phyloP scores from a whole-genome alignment of 495 filamentous ascomycete genomes.

The Neurospora sp. region DNA sequence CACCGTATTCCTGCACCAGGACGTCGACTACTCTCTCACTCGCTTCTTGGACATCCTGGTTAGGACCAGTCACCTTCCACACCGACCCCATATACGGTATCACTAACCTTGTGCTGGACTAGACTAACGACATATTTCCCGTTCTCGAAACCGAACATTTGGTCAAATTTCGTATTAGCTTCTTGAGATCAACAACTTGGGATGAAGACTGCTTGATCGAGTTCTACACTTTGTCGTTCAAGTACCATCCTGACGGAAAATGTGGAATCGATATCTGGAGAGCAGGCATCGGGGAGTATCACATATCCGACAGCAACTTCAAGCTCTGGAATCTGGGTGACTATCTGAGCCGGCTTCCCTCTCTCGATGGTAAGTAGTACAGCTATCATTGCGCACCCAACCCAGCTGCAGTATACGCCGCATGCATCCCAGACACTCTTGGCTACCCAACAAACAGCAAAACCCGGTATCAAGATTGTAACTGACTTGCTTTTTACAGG shows the following conservation, averaged over 20 bases:
- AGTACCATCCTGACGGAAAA: conserved; percentile 5
- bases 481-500: neutral
- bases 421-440: neutral
- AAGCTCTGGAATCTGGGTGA: conserved; percentile 16
- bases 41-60: conserved; percentile 15
- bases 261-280: conserved; percentile 16
- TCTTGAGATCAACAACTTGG: conserved; percentile 1
- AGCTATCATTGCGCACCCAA: neutral
- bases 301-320: neutral
- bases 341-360: conserved; percentile 12
- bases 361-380: conserved; percentile 6
- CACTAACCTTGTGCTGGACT: neutral
- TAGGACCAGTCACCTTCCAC: neutral
- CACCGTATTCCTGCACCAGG: conserved; percentile 10
- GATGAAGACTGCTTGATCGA: conserved; percentile 6
- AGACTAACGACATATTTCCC: conserved; percentile 15
- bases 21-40: conserved; percentile 1
- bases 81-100: neutral
- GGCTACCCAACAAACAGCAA: neutral
- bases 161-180: conserved; percentile 13
- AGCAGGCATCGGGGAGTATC: conserved; percentile 3
- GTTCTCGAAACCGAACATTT: conserved; percentile 12
- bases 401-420: neutral
- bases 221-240: conserved; percentile 12
- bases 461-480: neutral